Evolutionary conservation across 2,329 filamentous ascomycete species (phyloP), one percentile per base, ranked within the genome.

Genomic region (Thielaviopsis populi): DNA sequence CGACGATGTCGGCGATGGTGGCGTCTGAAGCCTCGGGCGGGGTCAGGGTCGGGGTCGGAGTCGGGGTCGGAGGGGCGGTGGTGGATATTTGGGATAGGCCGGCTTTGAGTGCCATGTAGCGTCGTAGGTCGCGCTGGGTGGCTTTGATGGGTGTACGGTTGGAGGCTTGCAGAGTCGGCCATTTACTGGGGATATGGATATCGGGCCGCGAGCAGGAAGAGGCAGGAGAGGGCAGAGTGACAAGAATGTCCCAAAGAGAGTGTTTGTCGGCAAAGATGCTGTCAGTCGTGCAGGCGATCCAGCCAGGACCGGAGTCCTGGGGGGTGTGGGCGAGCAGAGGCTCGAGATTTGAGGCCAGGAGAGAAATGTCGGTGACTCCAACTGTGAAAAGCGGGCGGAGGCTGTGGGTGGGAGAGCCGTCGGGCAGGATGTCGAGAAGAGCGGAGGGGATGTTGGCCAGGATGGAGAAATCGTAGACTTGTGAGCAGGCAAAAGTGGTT

Each of bases 201-300:
- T 56, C 27, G 33, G 53, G 81, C 75, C 68, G 80, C 85, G 68
- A 82, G 78, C 41, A 33, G 24, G 48, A 33, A 17, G 48, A 19
- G 17, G 41, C 40, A 30, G 27, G 59, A 13, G 48, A 33, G 0
- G 91, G 89, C 70, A 97, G 81, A 63, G 89, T 89, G 66, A 97
- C 86, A 46, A 96, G 81, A 69, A 96, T 80, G 72, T 99, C 94
- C 79, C 91, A 97, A 1, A 99, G 81, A 1, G 87, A 82, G 61
- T 85, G 83, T 75, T 97, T 97, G 74, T 89, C 87, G 58, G 84
- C 85, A 15, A 99, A 80, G 65, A 99, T 94, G 70, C 88, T 92
- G 75, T 99, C 94, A 1, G 92, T 97, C 2, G 92, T 96, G 73
- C 91, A 96, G 13, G 92, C 94, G 66, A 96, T 86, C 91, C 91